Conservation (phyloP, 768 basidiomycete genomes). For the Leccinum obscurum region DNA sequence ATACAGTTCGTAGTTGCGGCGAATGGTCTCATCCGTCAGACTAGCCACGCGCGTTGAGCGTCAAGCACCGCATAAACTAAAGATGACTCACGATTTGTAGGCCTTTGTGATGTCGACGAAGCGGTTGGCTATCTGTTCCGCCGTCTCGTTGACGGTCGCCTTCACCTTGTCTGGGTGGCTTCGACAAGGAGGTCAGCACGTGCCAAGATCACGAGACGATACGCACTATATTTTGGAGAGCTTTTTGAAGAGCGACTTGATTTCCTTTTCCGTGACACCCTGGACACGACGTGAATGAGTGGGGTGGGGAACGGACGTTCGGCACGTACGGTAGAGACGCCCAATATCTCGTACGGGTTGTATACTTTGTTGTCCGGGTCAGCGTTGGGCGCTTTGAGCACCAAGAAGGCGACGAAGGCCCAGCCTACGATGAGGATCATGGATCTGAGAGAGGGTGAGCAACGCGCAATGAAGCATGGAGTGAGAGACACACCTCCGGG, state of each 20-base stretch:
- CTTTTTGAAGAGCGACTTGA: constrained; percentile 94
- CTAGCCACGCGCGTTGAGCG: constrained; percentile 37
- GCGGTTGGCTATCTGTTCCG: constrained; percentile 79
- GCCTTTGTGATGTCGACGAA: constrained; percentile 97
- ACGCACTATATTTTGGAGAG: constrained; percentile 84
- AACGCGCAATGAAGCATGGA: too few species aligned
- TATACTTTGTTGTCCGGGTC: constrained; percentile 72
- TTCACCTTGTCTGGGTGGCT: constrained; percentile 98
- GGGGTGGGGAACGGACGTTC: neutral
- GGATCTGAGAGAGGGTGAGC: constrained; percentile 40
- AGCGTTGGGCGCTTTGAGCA: constrained; percentile 58
- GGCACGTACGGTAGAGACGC: constrained; percentile 52
- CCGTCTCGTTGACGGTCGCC: constrained; percentile 76
- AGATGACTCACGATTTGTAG: constrained; percentile 73
- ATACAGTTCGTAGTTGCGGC: constrained; percentile 84
- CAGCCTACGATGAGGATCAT: constrained; percentile 70
- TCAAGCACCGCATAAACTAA: neutral
- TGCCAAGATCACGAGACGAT: neutral
- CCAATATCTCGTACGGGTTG: constrained; percentile 93
- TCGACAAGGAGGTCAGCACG: constrained; percentile 1
- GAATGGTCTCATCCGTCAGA: constrained; percentile 89
- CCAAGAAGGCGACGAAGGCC: constrained; percentile 65
- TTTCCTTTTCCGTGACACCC: constrained; percentile 80
- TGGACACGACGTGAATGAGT: constrained; percentile 27
- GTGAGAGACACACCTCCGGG: constrained; percentile 45